phyloP scores from a whole-genome alignment of 164 flowering plant genomes.

The Kalanchoe fedtschenkoi region DNA sequence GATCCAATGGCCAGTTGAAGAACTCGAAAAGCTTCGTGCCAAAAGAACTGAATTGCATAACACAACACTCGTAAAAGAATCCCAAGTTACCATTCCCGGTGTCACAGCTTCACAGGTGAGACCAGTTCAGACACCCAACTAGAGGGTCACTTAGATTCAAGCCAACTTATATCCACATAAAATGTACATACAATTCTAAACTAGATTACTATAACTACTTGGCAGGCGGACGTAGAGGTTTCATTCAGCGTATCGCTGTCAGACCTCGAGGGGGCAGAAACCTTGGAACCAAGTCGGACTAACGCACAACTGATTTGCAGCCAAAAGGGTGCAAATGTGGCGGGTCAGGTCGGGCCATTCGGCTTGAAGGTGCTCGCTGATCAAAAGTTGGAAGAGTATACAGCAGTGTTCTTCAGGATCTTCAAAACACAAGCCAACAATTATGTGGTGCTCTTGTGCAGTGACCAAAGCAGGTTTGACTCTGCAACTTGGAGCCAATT shows the following conservation, averaged over 20 bases:
- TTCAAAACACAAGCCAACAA: conserved; percentile 26
- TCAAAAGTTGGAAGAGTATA: conserved; percentile 35
- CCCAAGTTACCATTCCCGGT: conserved; percentile 20
- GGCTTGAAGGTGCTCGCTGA: conserved; percentile 48
- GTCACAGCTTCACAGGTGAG: conserved; percentile 33
- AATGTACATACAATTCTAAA: too few relatives aligned
- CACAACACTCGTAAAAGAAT: conserved; percentile 13
- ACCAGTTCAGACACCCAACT: neutral
- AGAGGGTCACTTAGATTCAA: too few relatives aligned
- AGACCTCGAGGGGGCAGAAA: conserved; percentile 25
- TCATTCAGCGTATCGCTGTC: conserved; percentile 18
- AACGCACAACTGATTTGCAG: conserved; percentile 38
- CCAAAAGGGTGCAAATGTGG: conserved; percentile 26
- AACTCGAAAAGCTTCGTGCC: conserved; percentile 18
- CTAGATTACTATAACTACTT: neutral
- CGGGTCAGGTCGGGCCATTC: conserved; percentile 49
- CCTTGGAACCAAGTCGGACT: conserved; percentile 27
- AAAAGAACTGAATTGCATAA: conserved; percentile 5
- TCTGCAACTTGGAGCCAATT: neutral
- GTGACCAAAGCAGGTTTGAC: conserved; percentile 59
- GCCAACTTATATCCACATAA: too few relatives aligned
- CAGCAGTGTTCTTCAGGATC: conserved; percentile 46
- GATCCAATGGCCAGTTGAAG: conserved; percentile 27
- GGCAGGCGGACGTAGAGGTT: conserved; percentile 45
- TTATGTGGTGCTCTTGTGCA: conserved; percentile 51